Base-by-base conservation (phyloP, 495 filamentous ascomycete species). In the Rostrohypoxylon terebratum region DNA sequence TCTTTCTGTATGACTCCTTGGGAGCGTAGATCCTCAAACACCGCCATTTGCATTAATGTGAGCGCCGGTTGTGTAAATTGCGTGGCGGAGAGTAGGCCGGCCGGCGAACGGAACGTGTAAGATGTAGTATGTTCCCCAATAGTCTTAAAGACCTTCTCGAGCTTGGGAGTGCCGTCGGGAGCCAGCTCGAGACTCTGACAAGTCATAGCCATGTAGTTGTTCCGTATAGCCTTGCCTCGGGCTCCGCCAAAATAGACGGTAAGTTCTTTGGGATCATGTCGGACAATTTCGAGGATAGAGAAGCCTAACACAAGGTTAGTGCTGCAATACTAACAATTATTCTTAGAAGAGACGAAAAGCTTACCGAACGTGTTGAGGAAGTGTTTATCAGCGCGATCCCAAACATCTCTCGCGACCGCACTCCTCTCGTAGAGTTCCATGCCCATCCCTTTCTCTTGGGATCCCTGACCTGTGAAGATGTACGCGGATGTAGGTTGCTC, bases 141-240 rank as follows among this genome's bases (percentile, higher is more conserved):
- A 59, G 92, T 91, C 81, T 95, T 95, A 86, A 96, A 96, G 72
- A 96, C 95, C 84, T 93, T 94, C 83, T 96, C 93, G 0, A 92
- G 93, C 79, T 94, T 96, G 80, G 91, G 89, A 6, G 83, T 85
- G 0, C 93, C 93, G 75, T 96, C 93, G 4, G 90, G 80, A 57
- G 89, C 88, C 36, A 95, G 89, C 14, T 70, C 71, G 20, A 74
- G 71, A 45, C 92, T 90, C 81, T 96, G 93, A 79, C 94, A 96
- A 58, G 93, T 94, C 93, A 96, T 96, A 3, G 92, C 87, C 90
- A 95, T 94, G 84, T 96, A 96, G 78, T 95, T 95, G 77, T 94
- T 87, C 63, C 93, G 90, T 57, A 96, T 96, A 21, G 93, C 91
- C 79, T 94, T 95, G 59, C 93, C 93, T 34, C 91, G 89, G 60